A percentile compares a stretch with the other conserved stretches of the same genome.
Evolutionary conservation across 129 eudicot species (phyloP).

Genomic region (Daucus carota): DH1_v3.0 NC_030381.2:47367001-47367500

Average conservation of each 20-base stretch:
- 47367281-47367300: not conserved
- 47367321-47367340: not conserved
- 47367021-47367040: slow-evolving; percentile 40
- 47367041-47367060: slow-evolving; percentile 55
- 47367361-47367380: slow-evolving; percentile 71
- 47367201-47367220: slow-evolving; percentile 48
- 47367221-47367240: not conserved
- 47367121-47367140: slow-evolving; percentile 58
- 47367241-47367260: not conserved
- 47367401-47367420: slow-evolving; percentile 39
- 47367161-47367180: slow-evolving; percentile 64
- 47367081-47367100: slow-evolving; percentile 74
- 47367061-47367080: slow-evolving; percentile 49
- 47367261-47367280: not conserved
- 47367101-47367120: slow-evolving; percentile 84
- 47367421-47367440: slow-evolving; percentile 48
- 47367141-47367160: slow-evolving; percentile 61
- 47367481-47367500: slow-evolving; percentile 95
- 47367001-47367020: slow-evolving; percentile 93
- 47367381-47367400: slow-evolving; percentile 65
- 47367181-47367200: slow-evolving; percentile 56
- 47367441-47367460: slow-evolving; percentile 90
- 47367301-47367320: not conserved
- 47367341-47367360: slow-evolving; percentile 45
- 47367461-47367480: slow-evolving; percentile 82